phyloP scores from a whole-genome alignment of 345 rosid genomes.

The Dimocarpus longan region DNA sequence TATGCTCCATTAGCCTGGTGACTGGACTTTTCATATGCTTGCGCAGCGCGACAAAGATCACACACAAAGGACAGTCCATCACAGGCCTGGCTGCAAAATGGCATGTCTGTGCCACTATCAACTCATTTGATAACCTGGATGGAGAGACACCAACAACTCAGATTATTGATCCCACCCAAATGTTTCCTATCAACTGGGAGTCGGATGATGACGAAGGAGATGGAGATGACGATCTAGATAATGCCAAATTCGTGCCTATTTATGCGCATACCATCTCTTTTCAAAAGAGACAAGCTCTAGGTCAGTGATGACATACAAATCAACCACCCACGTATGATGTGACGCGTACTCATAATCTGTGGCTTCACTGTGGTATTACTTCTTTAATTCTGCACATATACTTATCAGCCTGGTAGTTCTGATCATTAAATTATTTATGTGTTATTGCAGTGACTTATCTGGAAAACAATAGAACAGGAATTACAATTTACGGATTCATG shows the following conservation, averaged over 20 bases:
- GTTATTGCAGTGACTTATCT: conserved; percentile 70
- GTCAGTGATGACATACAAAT: conserved; percentile 34
- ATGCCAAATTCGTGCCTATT: conserved; percentile 54
- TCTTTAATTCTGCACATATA: neutral
- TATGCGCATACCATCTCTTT: conserved; percentile 73
- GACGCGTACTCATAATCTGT: neutral
- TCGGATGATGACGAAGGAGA: conserved; percentile 74
- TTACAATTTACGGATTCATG: conserved; percentile 81
- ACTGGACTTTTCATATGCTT: conserved; percentile 84
- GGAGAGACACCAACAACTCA: conserved; percentile 63
- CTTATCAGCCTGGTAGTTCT: neutral
- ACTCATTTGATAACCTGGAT: conserved; percentile 66
- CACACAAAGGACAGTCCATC: conserved; percentile 80
- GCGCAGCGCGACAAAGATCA: conserved; percentile 89
- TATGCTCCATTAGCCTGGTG: conserved; percentile 78
- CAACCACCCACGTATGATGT: neutral
- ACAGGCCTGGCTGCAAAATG: conserved; percentile 89
- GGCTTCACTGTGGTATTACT: neutral
- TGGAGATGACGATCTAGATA: conserved; percentile 67
- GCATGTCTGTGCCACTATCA: conserved; percentile 86
- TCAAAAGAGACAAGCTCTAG: conserved; percentile 89
- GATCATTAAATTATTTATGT: conserved; percentile 1
- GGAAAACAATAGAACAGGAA: conserved; percentile 85
- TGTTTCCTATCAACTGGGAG: conserved; percentile 38
- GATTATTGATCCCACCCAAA: conserved; percentile 24